Evolutionary conservation across 495 filamentous ascomycete genomes (phyloP), one percentile per base, ranked within the genome.

Genomic region (Penicillium soppii): DNA sequence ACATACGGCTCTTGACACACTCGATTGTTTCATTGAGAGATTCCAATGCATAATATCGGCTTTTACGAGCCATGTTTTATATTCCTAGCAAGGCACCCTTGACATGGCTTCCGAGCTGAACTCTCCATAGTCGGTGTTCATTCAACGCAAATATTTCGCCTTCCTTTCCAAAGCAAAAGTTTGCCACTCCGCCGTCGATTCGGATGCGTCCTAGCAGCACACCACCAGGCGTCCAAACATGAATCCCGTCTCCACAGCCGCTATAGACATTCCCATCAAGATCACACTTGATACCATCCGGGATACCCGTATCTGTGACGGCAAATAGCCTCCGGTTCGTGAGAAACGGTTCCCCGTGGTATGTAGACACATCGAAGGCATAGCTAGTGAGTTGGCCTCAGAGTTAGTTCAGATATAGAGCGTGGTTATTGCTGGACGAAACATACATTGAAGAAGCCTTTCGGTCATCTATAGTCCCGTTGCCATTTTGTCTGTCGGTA

Each of bases 241-340:
- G 75, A n/a, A 85, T 71, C 20, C 84, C 83, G 52, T 84, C 83
- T 3, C 80, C 81, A 37, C 74, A 79, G 3, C 77, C 83, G 19
- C 74, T 68, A 52, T 84, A 87, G 5, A 87, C 76, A 52, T 85
- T 83, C 0, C 82, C 82, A 8, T 76, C 67, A 25, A 71, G 68
- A 60, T 87, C 83, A 53, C 70, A 71, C 55, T 85, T 83, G 39
- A 87, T 70, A 10, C 80, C 83, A 53, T 87, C 83, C 4, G 84
- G 80, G 4, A 81, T 70, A 1, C 81, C 80, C 0, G 57, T 57
- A 17, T 75, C 73, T 16, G 76, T 70, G 54, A 81, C 81, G 1
- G 84, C 82, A 58, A 88, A 87, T 0, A 82, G 62, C 26, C 82
- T 72, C 15, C 69, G 70, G 45, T 81, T 80, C 1, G 55, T 65